Conservation (phyloP, 2,329 filamentous ascomycete species). For the Penicillium sp. region DNA sequence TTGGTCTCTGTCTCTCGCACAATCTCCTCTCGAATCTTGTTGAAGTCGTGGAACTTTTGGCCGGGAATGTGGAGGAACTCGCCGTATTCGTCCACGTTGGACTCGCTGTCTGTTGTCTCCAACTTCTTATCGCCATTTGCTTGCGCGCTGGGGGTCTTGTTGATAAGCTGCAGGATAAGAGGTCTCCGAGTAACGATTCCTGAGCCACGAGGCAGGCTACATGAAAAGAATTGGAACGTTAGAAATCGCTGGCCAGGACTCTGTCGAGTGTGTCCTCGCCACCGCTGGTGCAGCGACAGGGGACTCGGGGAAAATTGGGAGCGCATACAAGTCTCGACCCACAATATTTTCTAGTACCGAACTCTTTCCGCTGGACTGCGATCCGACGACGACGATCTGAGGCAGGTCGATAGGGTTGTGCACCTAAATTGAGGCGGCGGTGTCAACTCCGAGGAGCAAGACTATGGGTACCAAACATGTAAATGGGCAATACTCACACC, state of each 20-base stretch:
- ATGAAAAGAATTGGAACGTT: constrained; percentile 15
- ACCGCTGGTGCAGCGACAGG: constrained; percentile 6
- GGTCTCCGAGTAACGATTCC: constrained; percentile 96
- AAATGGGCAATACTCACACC: constrained; percentile 53
- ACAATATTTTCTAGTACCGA: constrained; percentile 99
- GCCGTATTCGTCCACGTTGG: constrained; percentile 94
- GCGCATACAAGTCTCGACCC: constrained; percentile 88
- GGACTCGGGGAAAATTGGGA: constrained; percentile 1
- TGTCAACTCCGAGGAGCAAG: constrained; percentile 23
- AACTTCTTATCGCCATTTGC: constrained; percentile 65
- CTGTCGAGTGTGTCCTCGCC: constrained; percentile 13
- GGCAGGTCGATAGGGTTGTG: constrained; percentile 99
- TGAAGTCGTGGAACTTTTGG: constrained; percentile 96
- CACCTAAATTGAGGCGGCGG: constrained; percentile 51
- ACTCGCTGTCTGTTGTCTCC: constrained; percentile 70
- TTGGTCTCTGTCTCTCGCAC: constrained; percentile 93
- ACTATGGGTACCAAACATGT: constrained; percentile 5
- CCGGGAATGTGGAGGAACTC: constrained; percentile 97
- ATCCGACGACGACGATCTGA: constrained; percentile 96
- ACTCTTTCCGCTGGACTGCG: constrained; percentile 98
- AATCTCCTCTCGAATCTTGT: constrained; percentile 97
- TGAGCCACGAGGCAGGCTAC: constrained; percentile 87
- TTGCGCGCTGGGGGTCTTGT: constrained; percentile 61
- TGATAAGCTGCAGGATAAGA: constrained; percentile 95
- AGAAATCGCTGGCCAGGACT: constrained; percentile 22